Conservation (phyloP, 768 basidiomycete genomes). For the Pleurotus pulmonarius region DNA sequence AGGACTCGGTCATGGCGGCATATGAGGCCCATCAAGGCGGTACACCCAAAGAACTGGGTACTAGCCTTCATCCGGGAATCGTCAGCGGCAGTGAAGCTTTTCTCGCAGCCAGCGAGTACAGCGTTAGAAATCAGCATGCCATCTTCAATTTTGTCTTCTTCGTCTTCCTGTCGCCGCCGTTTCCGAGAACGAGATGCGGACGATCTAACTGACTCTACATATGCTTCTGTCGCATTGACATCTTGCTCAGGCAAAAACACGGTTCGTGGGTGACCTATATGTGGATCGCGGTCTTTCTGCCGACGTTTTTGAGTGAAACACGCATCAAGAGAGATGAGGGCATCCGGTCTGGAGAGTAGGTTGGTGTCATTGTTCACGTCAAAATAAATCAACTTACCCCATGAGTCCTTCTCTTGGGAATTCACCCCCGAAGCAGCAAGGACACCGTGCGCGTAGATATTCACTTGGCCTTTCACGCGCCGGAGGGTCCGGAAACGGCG, state of each 20-base stretch:
- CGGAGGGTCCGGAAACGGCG: background rate
- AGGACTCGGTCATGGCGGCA: slow-evolving; percentile 32
- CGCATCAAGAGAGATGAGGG: slow-evolving; percentile 26
- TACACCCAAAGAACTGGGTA: slow-evolving; percentile 25
- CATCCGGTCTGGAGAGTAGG: slow-evolving; percentile 16
- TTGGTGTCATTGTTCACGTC: no score
- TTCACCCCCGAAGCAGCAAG: slow-evolving; percentile 8
- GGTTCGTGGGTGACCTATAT: slow-evolving; percentile 14
- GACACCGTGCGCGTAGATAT: slow-evolving; percentile 8
- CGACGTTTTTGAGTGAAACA: slow-evolving; percentile 30
- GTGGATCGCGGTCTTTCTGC: slow-evolving; percentile 13
- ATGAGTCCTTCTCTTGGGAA: background rate
- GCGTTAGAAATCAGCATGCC: slow-evolving; percentile 22
- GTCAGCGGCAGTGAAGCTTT: slow-evolving; percentile 28
- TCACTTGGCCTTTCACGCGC: slow-evolving; percentile 5
- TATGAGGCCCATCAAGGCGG: slow-evolving; percentile 31
- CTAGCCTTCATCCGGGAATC: slow-evolving; percentile 21
- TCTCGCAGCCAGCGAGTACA: slow-evolving; percentile 27
- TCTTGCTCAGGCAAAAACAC: slow-evolving; percentile 18
- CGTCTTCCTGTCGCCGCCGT: background rate
- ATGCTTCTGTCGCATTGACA: slow-evolving; percentile 15
- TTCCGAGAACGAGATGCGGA: background rate
- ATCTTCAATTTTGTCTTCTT: slow-evolving; percentile 15
- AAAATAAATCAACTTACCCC: no score
- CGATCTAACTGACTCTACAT: slow-evolving; percentile 13